These are phyloP conservation scores for Fraxinus greggii DNA, from an alignment of 305 asterid genomes.

Conservation along the genomic window DNA sequence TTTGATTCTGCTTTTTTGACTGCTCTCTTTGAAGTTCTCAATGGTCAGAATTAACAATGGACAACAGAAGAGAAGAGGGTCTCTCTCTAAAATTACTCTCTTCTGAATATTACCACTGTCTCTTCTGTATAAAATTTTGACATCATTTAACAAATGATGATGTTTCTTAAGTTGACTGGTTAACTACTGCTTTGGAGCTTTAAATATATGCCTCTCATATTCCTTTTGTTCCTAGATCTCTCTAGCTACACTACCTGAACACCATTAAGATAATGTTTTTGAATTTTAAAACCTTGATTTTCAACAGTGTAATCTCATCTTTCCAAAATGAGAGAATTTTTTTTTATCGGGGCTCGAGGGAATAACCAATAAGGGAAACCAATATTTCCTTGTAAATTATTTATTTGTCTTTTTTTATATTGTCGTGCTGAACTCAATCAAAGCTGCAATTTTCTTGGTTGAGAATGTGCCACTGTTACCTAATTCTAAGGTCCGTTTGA, in stretches of 20 bases:
- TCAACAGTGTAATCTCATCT: not conserved
- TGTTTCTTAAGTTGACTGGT: not conserved
- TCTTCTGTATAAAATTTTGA: not conserved
- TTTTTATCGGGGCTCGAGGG: not conserved
- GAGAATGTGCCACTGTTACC: not conserved
- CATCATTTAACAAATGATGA: conserved; percentile 8
- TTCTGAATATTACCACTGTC: not conserved
- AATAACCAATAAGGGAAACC: not conserved
- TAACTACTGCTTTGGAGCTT: not conserved
- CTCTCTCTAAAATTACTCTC: not conserved
- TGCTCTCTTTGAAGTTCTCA: conserved; percentile 1
- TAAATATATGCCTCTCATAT: not conserved
- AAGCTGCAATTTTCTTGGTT: not conserved
- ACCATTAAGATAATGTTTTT: not conserved
- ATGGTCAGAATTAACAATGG: not conserved
- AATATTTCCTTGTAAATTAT: not conserved
- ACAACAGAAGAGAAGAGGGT: not conserved
- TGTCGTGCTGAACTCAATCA: not conserved
- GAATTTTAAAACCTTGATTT: not conserved
- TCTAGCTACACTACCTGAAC: not conserved
- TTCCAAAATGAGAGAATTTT: not conserved
- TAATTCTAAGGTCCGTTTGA: too few relatives aligned
- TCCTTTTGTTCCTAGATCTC: not conserved
- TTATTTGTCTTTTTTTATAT: not conserved
- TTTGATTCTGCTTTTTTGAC: conserved; percentile 33